Evolutionary conservation across 257 asterid species (phyloP).

Genomic region (Dorcoceras hygrometricum): DNA sequence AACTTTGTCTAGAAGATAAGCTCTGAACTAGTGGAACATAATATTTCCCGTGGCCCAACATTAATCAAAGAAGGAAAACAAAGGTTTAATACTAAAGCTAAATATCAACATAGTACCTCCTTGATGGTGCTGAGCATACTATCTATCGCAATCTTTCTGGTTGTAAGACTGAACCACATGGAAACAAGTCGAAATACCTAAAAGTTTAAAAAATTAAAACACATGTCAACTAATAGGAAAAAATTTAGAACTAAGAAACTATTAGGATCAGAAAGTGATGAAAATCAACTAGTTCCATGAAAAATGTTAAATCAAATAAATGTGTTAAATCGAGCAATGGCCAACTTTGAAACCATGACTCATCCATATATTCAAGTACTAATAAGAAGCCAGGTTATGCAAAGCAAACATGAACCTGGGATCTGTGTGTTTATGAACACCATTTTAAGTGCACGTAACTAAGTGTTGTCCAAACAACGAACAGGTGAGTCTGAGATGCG

Average conservation of each 20-base stretch:
- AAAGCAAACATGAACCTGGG: slow-evolving; percentile 8
- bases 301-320: slow-evolving; percentile 11
- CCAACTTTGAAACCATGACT: slow-evolving; percentile 7
- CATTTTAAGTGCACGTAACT: background rate
- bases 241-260: slow-evolving; percentile 11
- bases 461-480: background rate
- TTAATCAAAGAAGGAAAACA: slow-evolving; percentile 10
- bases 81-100: slow-evolving; percentile 10
- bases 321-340: slow-evolving; percentile 10
- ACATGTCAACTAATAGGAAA: slow-evolving; percentile 21
- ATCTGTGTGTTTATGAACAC: background rate
- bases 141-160: slow-evolving; percentile 62
- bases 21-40: slow-evolving; percentile 7
- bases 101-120: slow-evolving; percentile 54
- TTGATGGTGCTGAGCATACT: slow-evolving; percentile 68
- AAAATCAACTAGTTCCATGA: slow-evolving; percentile 10
- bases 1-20: slow-evolving; percentile 15
- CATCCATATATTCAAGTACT: background rate
- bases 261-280: slow-evolving; percentile 2
- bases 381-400: slow-evolving; percentile 3
- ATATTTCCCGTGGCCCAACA: slow-evolving; percentile 7
- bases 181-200: slow-evolving; percentile 98
- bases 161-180: slow-evolving; percentile 86
- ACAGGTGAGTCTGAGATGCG: slow-evolving; percentile 9
- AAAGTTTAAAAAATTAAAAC: slow-evolving; percentile 17